phyloP scores from a whole-genome alignment of 768 basidiomycete genomes.

The Tricholoma hemisulphureum region DNA sequence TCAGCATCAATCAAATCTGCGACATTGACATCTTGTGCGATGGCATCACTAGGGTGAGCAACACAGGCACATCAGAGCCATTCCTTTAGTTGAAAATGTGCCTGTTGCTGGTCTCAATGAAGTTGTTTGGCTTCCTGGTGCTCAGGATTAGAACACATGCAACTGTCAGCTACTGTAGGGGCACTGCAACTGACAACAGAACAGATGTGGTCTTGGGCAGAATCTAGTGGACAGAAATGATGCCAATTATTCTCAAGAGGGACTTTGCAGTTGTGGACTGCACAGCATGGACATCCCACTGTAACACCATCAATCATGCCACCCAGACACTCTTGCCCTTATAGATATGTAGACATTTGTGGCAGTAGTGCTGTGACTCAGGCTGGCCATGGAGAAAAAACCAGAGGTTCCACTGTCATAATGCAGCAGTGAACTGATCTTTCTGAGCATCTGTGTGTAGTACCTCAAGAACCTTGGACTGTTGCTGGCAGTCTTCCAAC shows the following conservation, averaged over 20 bases:
- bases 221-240: constrained; percentile 13
- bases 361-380: constrained; percentile 24
- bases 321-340: background rate
- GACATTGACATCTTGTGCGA: background rate
- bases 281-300: background rate
- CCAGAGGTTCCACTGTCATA: background rate
- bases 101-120: constrained; percentile 19
- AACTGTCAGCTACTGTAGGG: constrained; percentile 6
- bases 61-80: background rate
- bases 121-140: constrained; percentile 22
- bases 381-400: constrained; percentile 24
- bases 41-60: background rate
- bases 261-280: background rate
- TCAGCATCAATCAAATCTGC: background rate
- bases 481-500: background rate
- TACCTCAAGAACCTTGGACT: background rate
- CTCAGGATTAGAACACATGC: constrained; percentile 18
- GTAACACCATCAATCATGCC: background rate
- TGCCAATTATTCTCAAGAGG: background rate
- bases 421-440: background rate
- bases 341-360: constrained; percentile 21
- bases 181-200: constrained; percentile 19
- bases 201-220: constrained; percentile 10
- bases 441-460: too few relatives aligned
- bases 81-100: constrained; percentile 23